A percentile compares a stretch with the other conserved stretches of the same genome.
phyloP scores from a whole-genome alignment of 2,329 filamentous ascomycete genomes.

The Xylaria arbuscula region DNA sequence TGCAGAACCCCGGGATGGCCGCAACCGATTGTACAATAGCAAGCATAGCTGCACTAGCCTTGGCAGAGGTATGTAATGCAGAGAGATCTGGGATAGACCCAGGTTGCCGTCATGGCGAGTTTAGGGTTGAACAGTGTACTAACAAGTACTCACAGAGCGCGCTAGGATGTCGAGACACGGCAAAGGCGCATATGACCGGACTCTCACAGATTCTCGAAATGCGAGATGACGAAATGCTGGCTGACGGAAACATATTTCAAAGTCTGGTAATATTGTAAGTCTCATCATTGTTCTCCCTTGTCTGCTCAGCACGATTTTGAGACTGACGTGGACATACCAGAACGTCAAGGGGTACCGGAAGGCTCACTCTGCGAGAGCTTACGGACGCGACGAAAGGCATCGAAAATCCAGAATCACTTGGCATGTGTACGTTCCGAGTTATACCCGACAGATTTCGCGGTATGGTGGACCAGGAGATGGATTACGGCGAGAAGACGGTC shows the following conservation, averaged over 20 bases:
- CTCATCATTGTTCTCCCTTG: not conserved
- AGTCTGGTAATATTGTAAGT: slow-evolving; percentile 42
- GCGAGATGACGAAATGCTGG: slow-evolving; percentile 34
- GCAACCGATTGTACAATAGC: slow-evolving; percentile 41
- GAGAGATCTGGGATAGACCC: not conserved
- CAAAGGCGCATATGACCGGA: slow-evolving; percentile 41
- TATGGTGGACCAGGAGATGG: slow-evolving; percentile 35
- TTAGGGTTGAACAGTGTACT: not conserved
- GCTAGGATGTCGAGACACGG: slow-evolving; percentile 41
- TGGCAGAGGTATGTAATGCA: slow-evolving; percentile 40
- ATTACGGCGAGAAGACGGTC: slow-evolving; percentile 37
- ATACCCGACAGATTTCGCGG: slow-evolving; percentile 36
- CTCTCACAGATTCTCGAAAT: slow-evolving; percentile 41
- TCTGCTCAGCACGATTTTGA: not conserved
- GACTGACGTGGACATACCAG: slow-evolving; percentile 28
- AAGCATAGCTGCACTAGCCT: slow-evolving; percentile 41
- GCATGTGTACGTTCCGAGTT: slow-evolving; percentile 36
- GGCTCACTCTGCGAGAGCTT: slow-evolving; percentile 39
- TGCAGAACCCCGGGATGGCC: slow-evolving; percentile 39
- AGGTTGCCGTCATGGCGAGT: too few relatives aligned
- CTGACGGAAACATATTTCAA: slow-evolving; percentile 41
- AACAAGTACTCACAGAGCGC: slow-evolving; percentile 40
- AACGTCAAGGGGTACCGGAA: slow-evolving; percentile 40
- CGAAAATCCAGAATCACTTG: slow-evolving; percentile 37
- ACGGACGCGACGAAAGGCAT: slow-evolving; percentile 37